Conservation (phyloP, 1,284 basidiomycete species). For the Pseudozyma hubeiensis region DNA sequence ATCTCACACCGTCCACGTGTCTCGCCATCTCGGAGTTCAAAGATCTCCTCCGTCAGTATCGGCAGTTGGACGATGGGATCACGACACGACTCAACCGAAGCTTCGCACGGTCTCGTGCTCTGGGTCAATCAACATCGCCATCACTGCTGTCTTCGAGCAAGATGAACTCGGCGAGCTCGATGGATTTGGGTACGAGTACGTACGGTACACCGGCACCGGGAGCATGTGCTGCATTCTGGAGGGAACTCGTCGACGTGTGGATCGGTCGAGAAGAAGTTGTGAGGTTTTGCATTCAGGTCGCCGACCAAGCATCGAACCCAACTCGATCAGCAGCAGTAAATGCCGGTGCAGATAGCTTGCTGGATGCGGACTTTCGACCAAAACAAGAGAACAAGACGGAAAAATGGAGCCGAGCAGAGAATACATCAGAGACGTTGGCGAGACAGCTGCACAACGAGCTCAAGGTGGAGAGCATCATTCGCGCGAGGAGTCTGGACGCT, state of each 20-base stretch:
- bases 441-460: conserved; percentile 63
- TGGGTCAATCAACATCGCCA: conserved; percentile 51
- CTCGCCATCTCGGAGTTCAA: conserved; percentile 57
- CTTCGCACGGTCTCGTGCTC: conserved; percentile 54
- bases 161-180: conserved; percentile 28
- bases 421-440: conserved; percentile 19
- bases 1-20: conserved; percentile 52
- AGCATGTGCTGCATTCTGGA: conserved; percentile 58
- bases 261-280: conserved; percentile 60
- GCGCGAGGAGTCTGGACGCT: conserved; percentile 55
- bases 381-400: not conserved
- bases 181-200: conserved; percentile 58
- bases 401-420: conserved; percentile 34
- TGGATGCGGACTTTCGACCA: conserved; percentile 50
- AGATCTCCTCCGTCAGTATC: conserved; percentile 61
- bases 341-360: conserved; percentile 13
- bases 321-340: not conserved
- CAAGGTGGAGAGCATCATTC: conserved; percentile 58
- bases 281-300: conserved; percentile 55
- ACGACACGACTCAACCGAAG: conserved; percentile 60
- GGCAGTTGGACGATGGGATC: conserved; percentile 61
- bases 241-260: conserved; percentile 58
- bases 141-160: conserved; percentile 44
- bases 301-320: conserved; percentile 16
- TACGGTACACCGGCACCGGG: conserved; percentile 42